phyloP scores from a whole-genome alignment of 2,329 filamentous ascomycete species.

The Pyricularia grisea region DNA sequence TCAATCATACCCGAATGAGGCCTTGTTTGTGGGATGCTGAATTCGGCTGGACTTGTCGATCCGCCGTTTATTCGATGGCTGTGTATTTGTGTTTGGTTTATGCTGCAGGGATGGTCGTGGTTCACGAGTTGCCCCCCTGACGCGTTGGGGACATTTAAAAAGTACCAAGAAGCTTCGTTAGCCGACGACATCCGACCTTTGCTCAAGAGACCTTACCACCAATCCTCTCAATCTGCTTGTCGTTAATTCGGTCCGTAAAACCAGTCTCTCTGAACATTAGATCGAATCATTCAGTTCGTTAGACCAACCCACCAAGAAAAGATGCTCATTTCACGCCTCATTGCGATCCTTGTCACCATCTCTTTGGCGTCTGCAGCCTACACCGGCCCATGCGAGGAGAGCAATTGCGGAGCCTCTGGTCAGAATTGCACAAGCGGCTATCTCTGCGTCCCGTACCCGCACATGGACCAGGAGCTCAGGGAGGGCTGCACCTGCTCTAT shows the following conservation, averaged over 20 bases:
- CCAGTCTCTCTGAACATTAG: background rate
- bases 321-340: background rate
- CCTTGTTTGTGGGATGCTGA: background rate
- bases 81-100: background rate
- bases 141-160: background rate
- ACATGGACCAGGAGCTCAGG: background rate
- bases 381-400: background rate
- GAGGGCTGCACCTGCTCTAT: conserved; percentile 4
- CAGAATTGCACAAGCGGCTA: background rate
- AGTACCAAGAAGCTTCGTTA: background rate
- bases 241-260: background rate
- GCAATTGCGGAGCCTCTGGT: background rate
- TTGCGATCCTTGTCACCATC: background rate
- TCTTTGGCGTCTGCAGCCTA: background rate
- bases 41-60: background rate
- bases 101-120: background rate
- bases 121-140: background rate
- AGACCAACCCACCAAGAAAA: background rate
- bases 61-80: background rate
- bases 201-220: background rate
- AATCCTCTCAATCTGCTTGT: background rate
- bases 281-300: background rate
- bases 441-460: conserved; percentile 2
- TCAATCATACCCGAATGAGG: background rate
- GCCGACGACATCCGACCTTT: background rate